phyloP scores from a whole-genome alignment of 2,329 filamentous ascomycete species.

The Phyllosticta citriasiana region DNA sequence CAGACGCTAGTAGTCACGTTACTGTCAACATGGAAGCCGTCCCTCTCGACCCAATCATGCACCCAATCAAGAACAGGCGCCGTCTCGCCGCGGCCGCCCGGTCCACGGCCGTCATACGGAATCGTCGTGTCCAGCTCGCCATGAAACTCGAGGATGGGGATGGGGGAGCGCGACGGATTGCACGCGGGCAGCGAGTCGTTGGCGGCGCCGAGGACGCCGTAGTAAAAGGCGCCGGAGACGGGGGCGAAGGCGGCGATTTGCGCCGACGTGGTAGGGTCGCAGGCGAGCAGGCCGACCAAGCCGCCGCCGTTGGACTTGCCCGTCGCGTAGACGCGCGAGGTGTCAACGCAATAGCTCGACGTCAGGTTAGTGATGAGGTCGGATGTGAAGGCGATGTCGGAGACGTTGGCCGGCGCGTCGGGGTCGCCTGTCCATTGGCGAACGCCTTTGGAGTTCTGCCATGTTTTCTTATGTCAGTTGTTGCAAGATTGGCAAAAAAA shows the following conservation, averaged over 20 bases:
- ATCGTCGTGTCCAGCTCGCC: conserved; percentile 33
- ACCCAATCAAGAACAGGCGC: conserved; percentile 21
- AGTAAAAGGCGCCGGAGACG: conserved; percentile 39
- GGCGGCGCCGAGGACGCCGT: conserved; percentile 15
- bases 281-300: conserved; percentile 40
- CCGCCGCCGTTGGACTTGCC: conserved; percentile 49
- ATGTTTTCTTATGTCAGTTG: neutral
- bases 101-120: conserved; percentile 29
- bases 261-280: conserved; percentile 30
- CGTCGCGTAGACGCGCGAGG: conserved; percentile 34
- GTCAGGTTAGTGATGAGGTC: conserved; percentile 34
- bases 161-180: conserved; percentile 18
- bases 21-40: conserved; percentile 19
- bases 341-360: conserved; percentile 36
- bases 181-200: conserved; percentile 18
- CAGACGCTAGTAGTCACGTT: conserved; percentile 23
- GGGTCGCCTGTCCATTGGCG: conserved; percentile 36
- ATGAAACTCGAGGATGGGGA: conserved; percentile 37
- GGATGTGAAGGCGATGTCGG: conserved; percentile 35
- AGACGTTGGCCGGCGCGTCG: conserved; percentile 23
- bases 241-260: conserved; percentile 42
- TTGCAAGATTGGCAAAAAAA: neutral
- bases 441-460: conserved; percentile 10
- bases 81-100: conserved; percentile 15
- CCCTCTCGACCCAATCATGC: conserved; percentile 28